Percentiles rank a stretch among this genome's conserved stretches.
Evolutionary conservation across 192 early-diverging fungal genomes (phyloP).

Genomic region (Coemansia sp.): DNA sequence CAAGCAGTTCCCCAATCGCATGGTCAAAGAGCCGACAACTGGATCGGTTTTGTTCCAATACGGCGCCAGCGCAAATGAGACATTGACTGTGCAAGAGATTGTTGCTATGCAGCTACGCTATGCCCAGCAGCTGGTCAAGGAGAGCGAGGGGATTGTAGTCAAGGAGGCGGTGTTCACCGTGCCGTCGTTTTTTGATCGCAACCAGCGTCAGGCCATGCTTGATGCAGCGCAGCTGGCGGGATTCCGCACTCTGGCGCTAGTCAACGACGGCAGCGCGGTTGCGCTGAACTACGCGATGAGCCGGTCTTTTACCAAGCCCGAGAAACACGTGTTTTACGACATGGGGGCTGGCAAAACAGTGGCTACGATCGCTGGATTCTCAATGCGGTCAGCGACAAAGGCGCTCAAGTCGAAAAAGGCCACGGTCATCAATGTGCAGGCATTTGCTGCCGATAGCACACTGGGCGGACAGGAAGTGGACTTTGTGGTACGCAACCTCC

Average conservation of each 20-base stretch:
- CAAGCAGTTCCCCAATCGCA: constrained; percentile 70
- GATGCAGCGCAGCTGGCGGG: constrained; percentile 92
- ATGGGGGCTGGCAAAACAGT: constrained; percentile 95
- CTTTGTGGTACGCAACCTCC: constrained; percentile 71
- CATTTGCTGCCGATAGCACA: constrained; percentile 75
- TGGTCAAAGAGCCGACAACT: constrained; percentile 68
- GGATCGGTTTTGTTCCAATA: constrained; percentile 71
- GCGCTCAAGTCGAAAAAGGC: constrained; percentile 54
- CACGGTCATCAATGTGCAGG: constrained; percentile 76
- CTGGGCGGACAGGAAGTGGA: constrained; percentile 91
- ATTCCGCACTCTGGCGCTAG: constrained; percentile 74
- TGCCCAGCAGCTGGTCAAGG: constrained; percentile 80
- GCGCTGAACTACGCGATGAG: constrained; percentile 90
- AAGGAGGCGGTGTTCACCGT: constrained; percentile 93
- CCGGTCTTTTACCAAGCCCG: constrained; percentile 61
- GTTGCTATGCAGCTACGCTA: constrained; percentile 91
- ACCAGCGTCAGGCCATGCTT: constrained; percentile 87
- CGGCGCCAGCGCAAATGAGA: constrained; percentile 51
- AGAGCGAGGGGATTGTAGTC: constrained; percentile 70
- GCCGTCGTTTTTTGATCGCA: constrained; percentile 86
- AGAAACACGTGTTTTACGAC: constrained; percentile 92
- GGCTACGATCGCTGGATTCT: constrained; percentile 83
- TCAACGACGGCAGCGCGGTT: constrained; percentile 95
- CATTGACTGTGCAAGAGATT: constrained; percentile 80
- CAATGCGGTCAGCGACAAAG: constrained; percentile 56